Base-by-base conservation (phyloP, 2,329 filamentous ascomycete genomes). In the Helicocarpus griseus region DNA sequence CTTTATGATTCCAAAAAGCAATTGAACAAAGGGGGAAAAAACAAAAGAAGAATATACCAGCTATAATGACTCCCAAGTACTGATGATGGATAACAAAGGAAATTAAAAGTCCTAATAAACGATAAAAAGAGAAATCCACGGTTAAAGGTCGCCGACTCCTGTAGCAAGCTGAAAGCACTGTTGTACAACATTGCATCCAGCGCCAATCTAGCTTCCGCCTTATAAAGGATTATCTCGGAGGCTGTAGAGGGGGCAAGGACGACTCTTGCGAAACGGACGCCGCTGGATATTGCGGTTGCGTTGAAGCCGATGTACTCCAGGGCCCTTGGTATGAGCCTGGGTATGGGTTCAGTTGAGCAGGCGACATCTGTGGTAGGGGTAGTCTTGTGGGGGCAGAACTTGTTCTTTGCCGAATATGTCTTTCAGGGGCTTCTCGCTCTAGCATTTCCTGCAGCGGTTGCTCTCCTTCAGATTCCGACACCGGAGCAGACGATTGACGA, bases 351-450 rank as follows among this genome's bases (percentile, higher is more conserved):
- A 51, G 38, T n/a, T 55, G 48, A 22, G 48, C 19, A 2, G 44
- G 41, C 3, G 47, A 33, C 5, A 41, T 26, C 8, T 13, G 36
- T 4, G 53, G 48, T 17, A 51, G 36, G 19, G 51, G 17, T 24
- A 48, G 36, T 19, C 48, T 38, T n/a, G 47, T 49, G 8, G 46
- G 38, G 22, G 26, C 29, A 2, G 56, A 33, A n/a, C 35, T 48
- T 8, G 47, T 56, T 50, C 53, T 49, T 24, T 51, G 54, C 38
- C 51, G 52, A 33, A 55, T 53, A 41, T 53, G 51, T 9, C 51
- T 40, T n/a, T 41, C 46, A 35, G 41, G n/a, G 4, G n/a, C 22
- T 33, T 53, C 51, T 38, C 52, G 41, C 17, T 54, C 49, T 22
- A 44, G 17, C 9, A 13, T 39, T 22, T 48, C 29, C 19, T 19